Evolutionary conservation across 805 yeast genomes (phyloP).

Genomic region (Nakazawaea wyomingensis): DNA sequence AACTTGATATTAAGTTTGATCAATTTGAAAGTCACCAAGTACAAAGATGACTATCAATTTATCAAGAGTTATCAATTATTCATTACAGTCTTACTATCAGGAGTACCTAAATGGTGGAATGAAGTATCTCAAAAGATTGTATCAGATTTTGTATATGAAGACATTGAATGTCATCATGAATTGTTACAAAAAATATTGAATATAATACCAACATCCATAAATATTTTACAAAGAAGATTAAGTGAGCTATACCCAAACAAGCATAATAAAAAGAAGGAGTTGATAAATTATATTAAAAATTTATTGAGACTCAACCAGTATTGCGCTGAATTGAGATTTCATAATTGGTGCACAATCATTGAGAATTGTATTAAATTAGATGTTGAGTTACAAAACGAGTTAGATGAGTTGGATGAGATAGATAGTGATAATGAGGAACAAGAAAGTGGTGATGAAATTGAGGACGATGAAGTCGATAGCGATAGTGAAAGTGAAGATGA

Average conservation of each 20-base stretch:
- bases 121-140: constrained; percentile 74
- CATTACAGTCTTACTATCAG: constrained; percentile 71
- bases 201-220: constrained; percentile 77
- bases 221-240: constrained; percentile 54
- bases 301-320: constrained; percentile 55
- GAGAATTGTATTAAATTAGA: constrained; percentile 83
- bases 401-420: constrained; percentile 80
- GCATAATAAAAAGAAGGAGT: constrained; percentile 46
- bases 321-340: constrained; percentile 69
- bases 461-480: constrained; percentile 26
- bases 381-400: constrained; percentile 84
- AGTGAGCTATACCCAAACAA: constrained; percentile 75
- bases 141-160: constrained; percentile 42
- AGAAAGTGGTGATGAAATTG: constrained; percentile 27
- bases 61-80: constrained; percentile 62
- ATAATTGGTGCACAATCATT: constrained; percentile 74
- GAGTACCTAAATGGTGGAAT: constrained; percentile 85
- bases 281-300: constrained; percentile 63
- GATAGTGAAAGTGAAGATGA: constrained; percentile 20
- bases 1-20: constrained; percentile 58
- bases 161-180: constrained; percentile 49
- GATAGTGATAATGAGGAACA: constrained; percentile 44
- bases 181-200: constrained; percentile 59
- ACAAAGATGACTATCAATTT: constrained; percentile 31
- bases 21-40: constrained; percentile 57